Evolutionary conservation across 2,329 filamentous ascomycete genomes (phyloP), one percentile per base, ranked within the genome.

Genomic region (Dothideomycetes sp.): DNA sequence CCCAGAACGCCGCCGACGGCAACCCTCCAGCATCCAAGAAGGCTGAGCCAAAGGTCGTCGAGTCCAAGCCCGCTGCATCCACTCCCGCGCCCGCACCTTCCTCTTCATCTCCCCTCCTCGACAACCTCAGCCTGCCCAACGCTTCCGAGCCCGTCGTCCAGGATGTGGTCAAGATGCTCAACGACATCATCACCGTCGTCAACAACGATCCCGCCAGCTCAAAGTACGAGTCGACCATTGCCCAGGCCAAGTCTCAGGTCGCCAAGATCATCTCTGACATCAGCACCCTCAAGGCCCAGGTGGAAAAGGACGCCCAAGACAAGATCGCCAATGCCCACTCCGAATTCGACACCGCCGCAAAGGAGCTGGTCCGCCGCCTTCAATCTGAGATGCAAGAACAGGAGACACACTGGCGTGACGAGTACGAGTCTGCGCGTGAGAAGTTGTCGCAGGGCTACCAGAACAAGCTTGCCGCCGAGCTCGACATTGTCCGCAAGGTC

Each of bases 131-230:
- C 37, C 74, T 93, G 17, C 72, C 76, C 39, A 75, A 86, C 52
- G 85, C 83, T 38, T 77, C 79, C 44, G 89, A 96, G 58, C 84
- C 85, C 19, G 74, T 94, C 27, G 84, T 96, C 16, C 87, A 95
- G 62, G 86, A 96, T 54, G 71, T 98, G 4, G 86, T 94, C 44
- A 89, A 85, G 66, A 89, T 94, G 65, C 73, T 98, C 52, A 98
- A 98, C 65, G 86, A 94, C 61, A 81, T 98, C 52, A 94, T 98
- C 56, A 79, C 84, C 7, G 85, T 93, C 34, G 80, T 95, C 58
- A 94, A 95, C 60, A 83, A 84, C 42, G 89, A 94, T 58, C 77
- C 81, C 45, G 77, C 84, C 42, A 76, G 81, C 46, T 73, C 73
- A 50, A 86, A 82, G 60, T 94, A 91, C 63, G 78, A 77, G 38